Evolutionary conservation across 1,139 yeast genomes (phyloP).

Genomic region (Yamadazyma jaroonii): DNA sequence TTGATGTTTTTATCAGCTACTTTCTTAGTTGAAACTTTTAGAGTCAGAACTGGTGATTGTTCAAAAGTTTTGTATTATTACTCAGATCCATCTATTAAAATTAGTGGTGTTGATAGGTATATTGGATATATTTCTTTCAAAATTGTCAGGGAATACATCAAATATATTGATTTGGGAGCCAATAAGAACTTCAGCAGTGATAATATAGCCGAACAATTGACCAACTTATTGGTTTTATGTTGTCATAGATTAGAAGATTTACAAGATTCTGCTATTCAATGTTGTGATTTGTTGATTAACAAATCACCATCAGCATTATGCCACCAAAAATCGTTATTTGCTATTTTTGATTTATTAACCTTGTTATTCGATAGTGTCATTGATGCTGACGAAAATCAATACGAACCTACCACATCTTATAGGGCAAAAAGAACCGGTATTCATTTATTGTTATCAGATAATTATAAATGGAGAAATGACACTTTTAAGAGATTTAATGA

Average conservation of each 20-base stretch:
- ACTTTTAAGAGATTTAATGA: constrained; percentile 62
- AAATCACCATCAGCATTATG: constrained; percentile 82
- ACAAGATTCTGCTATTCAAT: constrained; percentile 78
- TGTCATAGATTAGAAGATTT: constrained; percentile 76
- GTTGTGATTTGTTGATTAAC: constrained; percentile 67
- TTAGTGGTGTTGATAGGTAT: constrained; percentile 69
- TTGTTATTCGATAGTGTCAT: constrained; percentile 74
- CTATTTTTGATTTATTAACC: constrained; percentile 76
- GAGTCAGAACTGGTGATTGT: constrained; percentile 81
- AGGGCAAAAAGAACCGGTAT: constrained; percentile 57
- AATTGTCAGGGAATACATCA: constrained; percentile 57
- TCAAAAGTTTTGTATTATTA: constrained; percentile 72
- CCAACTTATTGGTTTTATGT: constrained; percentile 63
- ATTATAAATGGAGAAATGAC: constrained; percentile 69
- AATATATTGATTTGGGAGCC: constrained; percentile 44
- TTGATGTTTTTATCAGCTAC: constrained; percentile 88
- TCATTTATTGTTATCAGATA: constrained; percentile 69
- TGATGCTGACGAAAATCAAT: constrained; percentile 81
- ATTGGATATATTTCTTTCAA: constrained; percentile 65
- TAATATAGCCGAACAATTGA: constrained; percentile 68
- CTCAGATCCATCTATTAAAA: constrained; percentile 79
- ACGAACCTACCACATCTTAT: constrained; percentile 76
- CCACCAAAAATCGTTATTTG: constrained; percentile 67
- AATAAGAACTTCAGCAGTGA: constrained; percentile 53
- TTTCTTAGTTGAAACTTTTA: constrained; percentile 68